Evolutionary conservation across 176 grass and related monocot species (phyloP).

Genomic region (Carex scoparia): DNA sequence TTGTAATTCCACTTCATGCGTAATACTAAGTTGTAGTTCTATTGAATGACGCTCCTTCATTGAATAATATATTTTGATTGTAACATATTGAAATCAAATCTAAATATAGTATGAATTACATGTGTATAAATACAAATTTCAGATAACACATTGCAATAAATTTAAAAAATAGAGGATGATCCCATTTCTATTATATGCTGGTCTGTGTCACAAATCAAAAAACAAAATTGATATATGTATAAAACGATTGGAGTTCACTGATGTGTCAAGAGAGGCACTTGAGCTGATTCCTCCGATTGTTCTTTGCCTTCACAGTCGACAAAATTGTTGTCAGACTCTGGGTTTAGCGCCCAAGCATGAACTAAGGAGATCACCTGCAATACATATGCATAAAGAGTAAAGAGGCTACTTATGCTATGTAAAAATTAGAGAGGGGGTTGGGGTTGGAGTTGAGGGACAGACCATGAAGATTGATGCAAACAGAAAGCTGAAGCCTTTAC

Average conservation of each 20-base stretch:
- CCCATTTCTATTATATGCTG: not conserved
- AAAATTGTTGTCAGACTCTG: conserved; percentile 23
- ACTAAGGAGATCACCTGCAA: conserved; percentile 51
- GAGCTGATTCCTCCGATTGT: conserved; percentile 15
- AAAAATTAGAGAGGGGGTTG: not conserved
- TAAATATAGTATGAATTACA: not conserved
- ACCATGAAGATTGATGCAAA: conserved; percentile 68
- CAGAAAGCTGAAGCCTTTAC: conserved; percentile 76
- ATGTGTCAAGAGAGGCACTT: conserved; percentile 13
- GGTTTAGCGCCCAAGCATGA: conserved; percentile 50
- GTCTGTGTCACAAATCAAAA: not conserved
- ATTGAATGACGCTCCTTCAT: not conserved
- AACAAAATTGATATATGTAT: not conserved
- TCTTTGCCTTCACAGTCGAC: not conserved
- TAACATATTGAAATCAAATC: not conserved
- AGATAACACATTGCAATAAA: not conserved
- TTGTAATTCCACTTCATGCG: not conserved
- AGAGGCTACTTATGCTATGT: not conserved
- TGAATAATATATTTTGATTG: not conserved
- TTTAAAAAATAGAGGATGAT: not conserved
- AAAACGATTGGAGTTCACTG: not conserved
- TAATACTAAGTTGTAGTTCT: not conserved
- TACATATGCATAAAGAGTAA: not conserved
- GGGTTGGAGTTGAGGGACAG: not conserved
- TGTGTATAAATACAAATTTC: not conserved